These are phyloP conservation scores for Daedaleopsis nitida DNA, from an alignment of 768 basidiomycete species.

Conservation along the genomic window DNA sequence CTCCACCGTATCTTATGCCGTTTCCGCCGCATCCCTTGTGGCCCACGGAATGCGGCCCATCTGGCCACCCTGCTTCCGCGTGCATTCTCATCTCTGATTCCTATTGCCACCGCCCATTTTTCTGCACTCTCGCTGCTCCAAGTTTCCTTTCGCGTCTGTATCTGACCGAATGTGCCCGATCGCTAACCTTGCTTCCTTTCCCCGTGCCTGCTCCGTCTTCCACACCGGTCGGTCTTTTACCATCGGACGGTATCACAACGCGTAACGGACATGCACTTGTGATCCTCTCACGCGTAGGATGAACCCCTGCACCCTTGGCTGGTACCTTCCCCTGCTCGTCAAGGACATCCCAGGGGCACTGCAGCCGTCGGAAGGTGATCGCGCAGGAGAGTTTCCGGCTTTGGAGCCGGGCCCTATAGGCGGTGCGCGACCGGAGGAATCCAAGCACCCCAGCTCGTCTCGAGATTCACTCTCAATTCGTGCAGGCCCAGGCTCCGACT, in stretches of 20 bases:
- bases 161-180: conserved; percentile 14
- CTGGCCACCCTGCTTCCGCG: neutral
- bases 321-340: conserved; percentile 90
- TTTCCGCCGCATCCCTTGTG: neutral
- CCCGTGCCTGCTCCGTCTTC: conserved; percentile 8
- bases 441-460: neutral
- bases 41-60: neutral
- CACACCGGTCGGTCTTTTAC: neutral
- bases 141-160: neutral
- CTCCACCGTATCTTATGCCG: conserved; percentile 1
- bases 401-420: neutral
- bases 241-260: neutral
- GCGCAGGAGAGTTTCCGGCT: conserved; percentile 19
- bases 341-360: conserved; percentile 66
- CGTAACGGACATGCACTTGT: neutral
- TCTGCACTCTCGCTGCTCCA: neutral
- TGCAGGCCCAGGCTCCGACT: neutral
- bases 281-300: conserved; percentile 49
- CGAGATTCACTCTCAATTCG: neutral
- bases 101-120: neutral
- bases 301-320: conserved; percentile 96
- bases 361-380: conserved; percentile 49
- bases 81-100: neutral
- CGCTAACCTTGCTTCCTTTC: conserved; percentile 2
- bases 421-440: conserved; percentile 2